phyloP scores from a whole-genome alignment of 441 rosid genomes.

The Rhodomyrtus psidioides region DNA sequence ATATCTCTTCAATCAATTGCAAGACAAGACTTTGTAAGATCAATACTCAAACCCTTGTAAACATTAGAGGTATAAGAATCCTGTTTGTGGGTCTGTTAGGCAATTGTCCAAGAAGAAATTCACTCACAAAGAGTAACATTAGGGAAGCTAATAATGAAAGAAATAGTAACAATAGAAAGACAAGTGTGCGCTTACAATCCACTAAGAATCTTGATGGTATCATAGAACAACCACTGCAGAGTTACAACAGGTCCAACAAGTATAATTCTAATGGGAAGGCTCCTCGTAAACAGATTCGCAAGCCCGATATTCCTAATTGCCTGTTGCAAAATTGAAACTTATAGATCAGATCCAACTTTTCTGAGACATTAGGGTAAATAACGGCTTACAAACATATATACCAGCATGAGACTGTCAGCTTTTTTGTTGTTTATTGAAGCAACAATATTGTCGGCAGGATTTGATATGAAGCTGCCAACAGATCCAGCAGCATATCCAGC shows the following conservation, averaged over 20 bases:
- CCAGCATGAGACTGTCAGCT: constrained; percentile 38
- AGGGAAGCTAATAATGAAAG: neutral
- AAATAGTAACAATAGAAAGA: neutral
- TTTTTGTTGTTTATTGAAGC: constrained; percentile 45
- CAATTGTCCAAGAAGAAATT: neutral
- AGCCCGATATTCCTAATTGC: constrained; percentile 48
- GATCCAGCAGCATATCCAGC: constrained; percentile 85
- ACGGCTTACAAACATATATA: neutral
- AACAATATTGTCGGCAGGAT: constrained; percentile 77
- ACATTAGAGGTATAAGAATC: neutral
- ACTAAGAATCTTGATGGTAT: constrained; percentile 42
- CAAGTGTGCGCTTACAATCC: constrained; percentile 48
- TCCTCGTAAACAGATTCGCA: constrained; percentile 43
- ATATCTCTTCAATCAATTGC: neutral
- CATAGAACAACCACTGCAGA: constrained; percentile 58
- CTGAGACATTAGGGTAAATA: neutral
- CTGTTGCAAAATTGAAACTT: constrained; percentile 14
- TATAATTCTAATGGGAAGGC: constrained; percentile 55
- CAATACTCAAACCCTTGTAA: neutral
- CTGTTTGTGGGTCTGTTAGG: neutral
- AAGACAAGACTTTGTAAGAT: neutral
- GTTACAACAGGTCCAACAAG: constrained; percentile 58
- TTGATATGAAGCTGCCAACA: constrained; percentile 52
- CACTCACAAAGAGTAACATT: neutral
- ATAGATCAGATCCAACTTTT: neutral